A percentile compares a stretch with the other conserved stretches of the same genome.
Conservation (phyloP, 1,284 basidiomycete species). For the Peniophora sp. region DNA sequence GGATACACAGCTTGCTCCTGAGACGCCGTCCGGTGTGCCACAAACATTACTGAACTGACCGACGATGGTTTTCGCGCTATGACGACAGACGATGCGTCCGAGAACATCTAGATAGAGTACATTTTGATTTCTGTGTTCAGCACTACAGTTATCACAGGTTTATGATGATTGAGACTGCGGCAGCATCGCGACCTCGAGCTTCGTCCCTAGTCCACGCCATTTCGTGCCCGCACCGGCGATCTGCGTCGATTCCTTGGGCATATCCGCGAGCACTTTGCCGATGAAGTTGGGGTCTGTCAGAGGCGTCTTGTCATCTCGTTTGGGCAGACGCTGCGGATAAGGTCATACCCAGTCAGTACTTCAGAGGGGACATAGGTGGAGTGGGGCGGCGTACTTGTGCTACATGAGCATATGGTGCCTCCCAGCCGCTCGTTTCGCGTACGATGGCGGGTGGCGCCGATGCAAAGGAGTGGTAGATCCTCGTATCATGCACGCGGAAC, state of each 20-base stretch:
- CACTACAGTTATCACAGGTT: not conserved
- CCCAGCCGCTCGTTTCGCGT: constrained; percentile 83
- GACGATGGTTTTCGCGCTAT: too few relatives aligned
- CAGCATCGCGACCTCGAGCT: constrained; percentile 29
- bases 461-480: constrained; percentile 81
- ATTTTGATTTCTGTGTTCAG: not conserved
- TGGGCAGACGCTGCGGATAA: constrained; percentile 58
- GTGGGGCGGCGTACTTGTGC: constrained; percentile 65
- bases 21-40: too few relatives aligned
- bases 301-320: constrained; percentile 79
- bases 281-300: constrained; percentile 89
- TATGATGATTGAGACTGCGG: not conserved
- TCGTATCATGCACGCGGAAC: constrained; percentile 86
- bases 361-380: not conserved
- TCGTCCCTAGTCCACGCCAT: constrained; percentile 71
- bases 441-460: constrained; percentile 58
- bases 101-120: too few relatives aligned
- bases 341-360: not conserved
- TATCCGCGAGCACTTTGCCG: constrained; percentile 61
- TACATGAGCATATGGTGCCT: constrained; percentile 80
- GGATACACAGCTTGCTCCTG: too few relatives aligned
- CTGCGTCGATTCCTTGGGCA: constrained; percentile 55
- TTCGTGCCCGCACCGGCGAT: constrained; percentile 56
- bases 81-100: too few relatives aligned
- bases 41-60: too few relatives aligned